Evolutionary conservation across 805 yeast genomes (phyloP), one percentile per base, ranked within the genome.

Genomic region (Saccharomycopsis synnaedendra): DNA sequence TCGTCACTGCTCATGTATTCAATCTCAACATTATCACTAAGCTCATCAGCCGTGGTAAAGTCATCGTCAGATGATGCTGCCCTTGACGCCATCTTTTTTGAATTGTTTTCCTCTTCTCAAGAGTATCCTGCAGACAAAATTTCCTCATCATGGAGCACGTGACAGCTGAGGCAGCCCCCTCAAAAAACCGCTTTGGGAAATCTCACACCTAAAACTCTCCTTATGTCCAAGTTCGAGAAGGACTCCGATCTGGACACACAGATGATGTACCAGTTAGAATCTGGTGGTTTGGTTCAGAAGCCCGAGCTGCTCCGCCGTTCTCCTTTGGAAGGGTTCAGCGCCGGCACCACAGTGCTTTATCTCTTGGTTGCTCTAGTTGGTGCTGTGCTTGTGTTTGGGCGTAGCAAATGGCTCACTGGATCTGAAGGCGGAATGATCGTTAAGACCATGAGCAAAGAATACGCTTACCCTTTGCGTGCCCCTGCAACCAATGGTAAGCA

Each of bases 1-100:
- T 50, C 51, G 11, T 47, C 49, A 41, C 48, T 46, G 4, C 42
- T 38, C 10, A 31, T 38, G 32, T 35, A 35, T 27, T 7, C 44
- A 3, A 41, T 48, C n/a, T 47, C 45, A 8, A 32, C 43, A 7
- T 29, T 33, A 32, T 42, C 46, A 3, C 39, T 29, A 19, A 36
- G 39, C 8, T 29, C 19, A 5, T 29, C 40, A 7, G 9, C 10
- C 28, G n/a, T 39, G 28, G 29, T 29, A 10, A 11, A 36, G 40
- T 19, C 29, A 9, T 37, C 34, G 10, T 33, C 39, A 19, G 28
- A 19, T 19, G 19, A 19, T 19, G 19, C 19, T 19, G 19, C 19
- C 19, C 19, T 19, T 19, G 19, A 19, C 19, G 19, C 19, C 36
- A 33, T 34, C 36, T 19, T 43, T 36, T 11, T 39, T 32, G 11